Percentiles rank a stretch among this genome's conserved stretches.
These are phyloP conservation scores for Sugiyamaella valdiviana DNA, from an alignment of 805 yeast species.

Conservation along the genomic window DNA sequence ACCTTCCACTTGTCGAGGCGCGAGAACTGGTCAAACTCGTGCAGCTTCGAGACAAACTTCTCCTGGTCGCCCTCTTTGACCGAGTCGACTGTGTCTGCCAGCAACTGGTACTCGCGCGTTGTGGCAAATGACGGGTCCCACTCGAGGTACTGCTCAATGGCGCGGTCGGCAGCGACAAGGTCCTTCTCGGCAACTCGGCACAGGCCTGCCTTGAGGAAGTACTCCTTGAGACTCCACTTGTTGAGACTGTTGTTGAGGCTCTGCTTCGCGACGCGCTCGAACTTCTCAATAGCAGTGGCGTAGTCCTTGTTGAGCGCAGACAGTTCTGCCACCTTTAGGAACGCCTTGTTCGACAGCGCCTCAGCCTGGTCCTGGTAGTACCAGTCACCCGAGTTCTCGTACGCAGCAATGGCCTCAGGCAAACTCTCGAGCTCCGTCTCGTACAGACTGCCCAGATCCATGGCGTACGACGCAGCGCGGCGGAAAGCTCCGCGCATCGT, in stretches of 20 bases:
- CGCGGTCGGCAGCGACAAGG: constrained; percentile 74
- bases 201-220: constrained; percentile 74
- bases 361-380: constrained; percentile 88
- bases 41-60: constrained; percentile 63
- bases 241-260: constrained; percentile 68
- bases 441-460: constrained; percentile 82
- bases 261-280: constrained; percentile 71
- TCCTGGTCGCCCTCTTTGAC: constrained; percentile 76
- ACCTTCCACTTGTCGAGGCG: constrained; percentile 91
- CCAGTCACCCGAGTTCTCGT: constrained; percentile 95
- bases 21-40: constrained; percentile 78
- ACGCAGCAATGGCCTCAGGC: constrained; percentile 64
- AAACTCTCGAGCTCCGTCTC: constrained; percentile 68
- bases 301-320: constrained; percentile 72
- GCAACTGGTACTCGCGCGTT: constrained; percentile 65
- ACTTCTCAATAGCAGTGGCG: constrained; percentile 65
- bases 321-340: constrained; percentile 82
- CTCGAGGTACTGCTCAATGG: constrained; percentile 53
- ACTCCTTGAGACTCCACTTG: constrained; percentile 90
- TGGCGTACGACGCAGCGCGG: constrained; percentile 89
- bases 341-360: constrained; percentile 83
- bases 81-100: constrained; percentile 63
- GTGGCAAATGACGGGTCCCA: constrained; percentile 71
- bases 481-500: constrained; percentile 91
- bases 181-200: constrained; percentile 81